phyloP scores from a whole-genome alignment of 2,329 filamentous ascomycete species.

The Penicillium sp. region DNA sequence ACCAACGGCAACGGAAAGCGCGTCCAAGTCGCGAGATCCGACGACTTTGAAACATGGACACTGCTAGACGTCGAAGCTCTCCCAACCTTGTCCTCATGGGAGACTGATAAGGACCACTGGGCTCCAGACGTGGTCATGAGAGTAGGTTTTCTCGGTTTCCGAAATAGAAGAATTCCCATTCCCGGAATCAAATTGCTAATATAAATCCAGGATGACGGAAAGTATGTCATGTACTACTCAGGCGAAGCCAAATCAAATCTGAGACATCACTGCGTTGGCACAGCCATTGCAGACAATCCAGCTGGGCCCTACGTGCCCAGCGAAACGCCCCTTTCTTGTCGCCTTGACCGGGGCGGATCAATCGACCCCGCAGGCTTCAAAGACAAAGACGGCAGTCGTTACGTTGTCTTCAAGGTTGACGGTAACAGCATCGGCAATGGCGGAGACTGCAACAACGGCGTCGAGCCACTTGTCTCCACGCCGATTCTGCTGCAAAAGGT shows the following conservation, averaged over 20 bases:
- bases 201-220: conserved; percentile 41
- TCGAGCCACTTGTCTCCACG: conserved; percentile 36
- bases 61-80: conserved; percentile 55
- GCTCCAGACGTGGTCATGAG: conserved; percentile 60
- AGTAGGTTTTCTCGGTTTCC: conserved; percentile 24
- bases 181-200: conserved; percentile 2
- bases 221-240: conserved; percentile 62
- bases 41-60: conserved; percentile 51
- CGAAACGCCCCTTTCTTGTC: conserved; percentile 53
- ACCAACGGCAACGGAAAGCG: conserved; percentile 53
- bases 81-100: conserved; percentile 55
- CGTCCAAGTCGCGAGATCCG: conserved; percentile 55
- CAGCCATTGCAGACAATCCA: conserved; percentile 49
- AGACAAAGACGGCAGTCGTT: conserved; percentile 56
- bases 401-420: conserved; percentile 66
- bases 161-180: not conserved
- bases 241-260: conserved; percentile 45
- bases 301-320: conserved; percentile 55
- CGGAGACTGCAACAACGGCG: conserved; percentile 49
- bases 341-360: conserved; percentile 55
- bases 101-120: conserved; percentile 56
- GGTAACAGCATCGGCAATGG: conserved; percentile 57
- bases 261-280: conserved; percentile 58
- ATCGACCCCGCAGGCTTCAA: conserved; percentile 63
- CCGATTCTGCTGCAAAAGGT: conserved; percentile 46